Percentiles rank a stretch among this genome's conserved stretches.
Conservation (phyloP, 352 stramenopile genomes). For the Phytophthora boehmeriae region DNA sequence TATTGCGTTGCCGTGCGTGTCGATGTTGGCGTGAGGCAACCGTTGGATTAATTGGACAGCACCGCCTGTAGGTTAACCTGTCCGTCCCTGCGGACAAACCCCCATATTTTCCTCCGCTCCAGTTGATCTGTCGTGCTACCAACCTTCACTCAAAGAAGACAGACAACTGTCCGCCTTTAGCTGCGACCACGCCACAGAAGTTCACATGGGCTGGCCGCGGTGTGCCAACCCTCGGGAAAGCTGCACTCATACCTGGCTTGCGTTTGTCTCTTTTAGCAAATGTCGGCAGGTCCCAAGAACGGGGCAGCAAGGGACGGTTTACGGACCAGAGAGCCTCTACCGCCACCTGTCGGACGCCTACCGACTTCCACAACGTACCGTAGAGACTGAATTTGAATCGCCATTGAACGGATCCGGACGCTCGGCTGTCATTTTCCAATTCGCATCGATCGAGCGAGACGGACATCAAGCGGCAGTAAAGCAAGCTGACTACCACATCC, state of each 20-base stretch:
- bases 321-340: constrained; percentile 30
- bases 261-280: constrained; percentile 2
- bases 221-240: neutral
- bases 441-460: constrained; percentile 22
- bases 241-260: neutral
- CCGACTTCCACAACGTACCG: constrained; percentile 20
- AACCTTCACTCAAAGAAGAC: neutral
- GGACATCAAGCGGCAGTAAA: constrained; percentile 10
- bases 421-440: constrained; percentile 35
- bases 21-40: too few species aligned
- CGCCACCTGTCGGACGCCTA: constrained; percentile 25
- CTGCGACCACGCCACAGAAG: neutral
- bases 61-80: neutral
- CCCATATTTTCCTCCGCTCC: neutral
- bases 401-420: constrained; percentile 14
- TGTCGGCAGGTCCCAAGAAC: constrained; percentile 28
- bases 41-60: too few species aligned
- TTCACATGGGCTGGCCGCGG: neutral
- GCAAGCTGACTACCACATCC: neutral
- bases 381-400: too few species aligned
- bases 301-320: constrained; percentile 18
- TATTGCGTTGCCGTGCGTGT: too few species aligned
- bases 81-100: neutral
- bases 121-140: neutral
- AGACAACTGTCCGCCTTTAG: neutral